A percentile compares a stretch with the other conserved stretches of the same genome.
Conservation (phyloP, 2,329 filamentous ascomycete genomes). For the Penicillium palitans region DNA sequence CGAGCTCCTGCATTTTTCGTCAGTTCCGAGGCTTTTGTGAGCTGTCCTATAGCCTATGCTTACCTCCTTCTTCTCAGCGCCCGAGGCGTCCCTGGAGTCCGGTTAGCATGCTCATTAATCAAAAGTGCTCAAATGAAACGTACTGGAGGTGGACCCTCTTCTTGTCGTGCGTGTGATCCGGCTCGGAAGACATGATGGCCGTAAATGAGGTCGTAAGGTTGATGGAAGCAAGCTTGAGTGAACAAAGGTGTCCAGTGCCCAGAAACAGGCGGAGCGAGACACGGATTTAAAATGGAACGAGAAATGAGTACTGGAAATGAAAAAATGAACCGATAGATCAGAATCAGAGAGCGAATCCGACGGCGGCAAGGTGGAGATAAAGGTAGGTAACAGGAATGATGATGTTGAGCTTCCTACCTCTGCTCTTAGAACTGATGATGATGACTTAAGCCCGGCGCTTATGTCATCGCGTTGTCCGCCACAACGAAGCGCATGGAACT, state of each 20-base stretch:
- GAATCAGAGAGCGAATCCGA: conserved; percentile 20
- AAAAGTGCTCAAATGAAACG: conserved; percentile 38
- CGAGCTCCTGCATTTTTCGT: conserved; percentile 66
- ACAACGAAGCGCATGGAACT: conserved; percentile 43
- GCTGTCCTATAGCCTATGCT: conserved; percentile 35
- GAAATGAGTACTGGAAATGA: conserved; percentile 15
- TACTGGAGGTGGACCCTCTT: conserved; percentile 83
- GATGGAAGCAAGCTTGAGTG: conserved; percentile 30
- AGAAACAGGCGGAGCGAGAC: conserved; percentile 11
- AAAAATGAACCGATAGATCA: conserved; percentile 17
- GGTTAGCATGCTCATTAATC: conserved; percentile 43
- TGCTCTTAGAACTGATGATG: conserved; percentile 22
- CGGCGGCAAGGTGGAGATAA: conserved; percentile 19
- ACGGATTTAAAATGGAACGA: conserved; percentile 18
- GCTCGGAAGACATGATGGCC: conserved; percentile 69
- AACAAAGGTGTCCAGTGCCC: conserved; percentile 20
- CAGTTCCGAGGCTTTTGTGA: conserved; percentile 31
- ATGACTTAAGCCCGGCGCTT: conserved; percentile 39
- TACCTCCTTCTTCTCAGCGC: conserved; percentile 82
- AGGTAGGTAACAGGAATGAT: conserved; percentile 19
- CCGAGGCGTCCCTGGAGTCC: conserved; percentile 73
- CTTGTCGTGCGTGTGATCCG: conserved; percentile 64
- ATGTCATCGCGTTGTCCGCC: conserved; percentile 30
- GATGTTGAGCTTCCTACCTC: conserved; percentile 31
- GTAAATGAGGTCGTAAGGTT: conserved; percentile 24